phyloP scores from a whole-genome alignment of 139 green algal species.

The Spirogloea muscicola region DNA sequence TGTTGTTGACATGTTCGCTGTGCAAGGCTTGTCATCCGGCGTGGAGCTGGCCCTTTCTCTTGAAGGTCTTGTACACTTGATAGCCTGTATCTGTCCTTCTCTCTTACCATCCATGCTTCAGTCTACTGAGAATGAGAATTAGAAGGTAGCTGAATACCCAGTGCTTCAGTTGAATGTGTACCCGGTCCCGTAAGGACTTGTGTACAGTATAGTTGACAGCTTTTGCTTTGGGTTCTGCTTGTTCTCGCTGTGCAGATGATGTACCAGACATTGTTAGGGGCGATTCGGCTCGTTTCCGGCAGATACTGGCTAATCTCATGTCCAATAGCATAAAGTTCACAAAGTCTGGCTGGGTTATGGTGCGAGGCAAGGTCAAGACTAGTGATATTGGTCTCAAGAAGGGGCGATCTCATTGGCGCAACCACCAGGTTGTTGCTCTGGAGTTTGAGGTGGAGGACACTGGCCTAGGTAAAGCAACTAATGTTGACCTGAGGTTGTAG shows the following conservation, averaged over 20 bases:
- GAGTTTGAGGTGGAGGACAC: constrained; percentile 1
- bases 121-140: too few relatives aligned
- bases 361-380: constrained; percentile 48
- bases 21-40: constrained; percentile 14
- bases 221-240: not conserved
- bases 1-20: constrained; percentile 22
- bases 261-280: not conserved
- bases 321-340: constrained; percentile 79
- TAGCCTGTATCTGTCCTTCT: too few relatives aligned
- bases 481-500: too few relatives aligned
- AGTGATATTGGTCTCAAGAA: not conserved
- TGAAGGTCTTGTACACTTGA: not conserved
- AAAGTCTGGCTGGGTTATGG: constrained; percentile 43
- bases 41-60: constrained; percentile 15
- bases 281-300: not conserved
- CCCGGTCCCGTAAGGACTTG: not conserved
- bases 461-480: too few relatives aligned
- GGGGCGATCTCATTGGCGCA: not conserved
- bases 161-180: not conserved
- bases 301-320: constrained; percentile 48
- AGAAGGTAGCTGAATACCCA: not conserved
- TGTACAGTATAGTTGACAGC: not conserved
- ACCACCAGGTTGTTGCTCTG: not conserved
- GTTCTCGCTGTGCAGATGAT: not conserved
- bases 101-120: too few relatives aligned